phyloP scores from a whole-genome alignment of 2,329 filamentous ascomycete species.

The Phaeomoniella chlamydospora region DNA sequence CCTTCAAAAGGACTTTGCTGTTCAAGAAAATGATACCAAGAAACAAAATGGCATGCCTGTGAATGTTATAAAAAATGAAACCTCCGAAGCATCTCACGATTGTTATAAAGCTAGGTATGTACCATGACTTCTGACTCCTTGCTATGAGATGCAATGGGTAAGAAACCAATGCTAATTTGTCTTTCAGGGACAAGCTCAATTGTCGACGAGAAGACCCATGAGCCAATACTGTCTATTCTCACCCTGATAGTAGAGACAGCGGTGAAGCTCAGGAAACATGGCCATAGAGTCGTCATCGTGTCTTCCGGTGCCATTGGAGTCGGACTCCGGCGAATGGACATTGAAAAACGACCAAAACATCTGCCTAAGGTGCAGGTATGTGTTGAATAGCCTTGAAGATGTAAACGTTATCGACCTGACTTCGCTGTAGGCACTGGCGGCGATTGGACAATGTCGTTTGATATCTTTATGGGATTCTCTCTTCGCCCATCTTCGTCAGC shows the following conservation, averaged over 20 bases:
- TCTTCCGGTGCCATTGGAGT: conserved; percentile 96
- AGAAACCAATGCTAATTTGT: conserved; percentile 9
- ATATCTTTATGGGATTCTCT: conserved; percentile 93
- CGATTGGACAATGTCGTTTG: conserved; percentile 87
- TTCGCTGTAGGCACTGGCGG: conserved; percentile 59
- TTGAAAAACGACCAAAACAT: conserved; percentile 77
- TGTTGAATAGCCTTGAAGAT: neutral
- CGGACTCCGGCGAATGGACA: conserved; percentile 76
- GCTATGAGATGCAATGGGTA: too few relatives aligned
- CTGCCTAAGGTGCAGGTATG: conserved; percentile 69
- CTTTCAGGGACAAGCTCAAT: conserved; percentile 99
- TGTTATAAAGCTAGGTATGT: conserved; percentile 72
- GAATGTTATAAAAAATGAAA: too few relatives aligned
- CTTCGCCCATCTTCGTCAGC: conserved; percentile 76
- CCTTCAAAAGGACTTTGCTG: too few relatives aligned
- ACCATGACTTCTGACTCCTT: conserved; percentile 6
- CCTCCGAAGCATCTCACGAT: conserved; percentile 52
- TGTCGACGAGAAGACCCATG: conserved; percentile 87
- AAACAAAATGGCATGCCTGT: too few relatives aligned
- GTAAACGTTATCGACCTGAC: neutral
- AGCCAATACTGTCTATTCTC: conserved; percentile 80
- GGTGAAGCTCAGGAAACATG: conserved; percentile 73
- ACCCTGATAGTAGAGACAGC: conserved; percentile 91
- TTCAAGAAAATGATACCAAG: too few relatives aligned
- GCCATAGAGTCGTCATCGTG: conserved; percentile 87